phyloP scores from a whole-genome alignment of 768 basidiomycete genomes.

The Clitopilus hobsonii region DNA sequence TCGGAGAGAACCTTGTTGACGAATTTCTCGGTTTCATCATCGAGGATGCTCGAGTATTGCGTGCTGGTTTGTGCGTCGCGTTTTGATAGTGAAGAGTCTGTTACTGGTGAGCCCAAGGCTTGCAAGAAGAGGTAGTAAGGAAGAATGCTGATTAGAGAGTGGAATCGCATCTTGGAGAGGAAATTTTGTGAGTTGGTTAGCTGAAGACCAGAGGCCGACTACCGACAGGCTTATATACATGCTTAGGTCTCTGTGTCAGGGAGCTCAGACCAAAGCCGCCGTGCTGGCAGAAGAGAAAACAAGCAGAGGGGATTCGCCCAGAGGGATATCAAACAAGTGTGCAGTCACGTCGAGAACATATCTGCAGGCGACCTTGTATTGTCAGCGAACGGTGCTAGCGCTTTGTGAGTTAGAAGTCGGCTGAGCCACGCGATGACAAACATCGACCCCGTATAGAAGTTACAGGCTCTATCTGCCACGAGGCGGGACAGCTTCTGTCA shows the following conservation, averaged over 20 bases:
- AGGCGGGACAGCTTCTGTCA: neutral
- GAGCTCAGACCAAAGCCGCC: no score
- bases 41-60: slow-evolving; percentile 4
- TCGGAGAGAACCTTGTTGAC: slow-evolving; percentile 8
- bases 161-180: slow-evolving; percentile 5
- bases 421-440: neutral
- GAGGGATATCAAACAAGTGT: neutral
- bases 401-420: neutral
- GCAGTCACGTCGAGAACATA: neutral
- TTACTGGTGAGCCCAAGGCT: neutral
- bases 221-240: neutral
- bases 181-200: slow-evolving; percentile 1
- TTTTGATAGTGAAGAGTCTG: neutral
- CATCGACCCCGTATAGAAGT: neutral
- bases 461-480: neutral
- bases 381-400: neutral
- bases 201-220: neutral
- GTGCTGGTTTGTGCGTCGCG: neutral
- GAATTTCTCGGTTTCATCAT: slow-evolving; percentile 4
- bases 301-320: no score
- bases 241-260: neutral
- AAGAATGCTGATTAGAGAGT: slow-evolving; percentile 7
- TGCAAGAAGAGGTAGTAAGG: slow-evolving; percentile 7
- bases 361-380: neutral
- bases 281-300: no score